Evolutionary conservation across 2,329 filamentous ascomycete species (phyloP), one percentile per base, ranked within the genome.

Genomic region (Lasiodiplodia sp.): DNA sequence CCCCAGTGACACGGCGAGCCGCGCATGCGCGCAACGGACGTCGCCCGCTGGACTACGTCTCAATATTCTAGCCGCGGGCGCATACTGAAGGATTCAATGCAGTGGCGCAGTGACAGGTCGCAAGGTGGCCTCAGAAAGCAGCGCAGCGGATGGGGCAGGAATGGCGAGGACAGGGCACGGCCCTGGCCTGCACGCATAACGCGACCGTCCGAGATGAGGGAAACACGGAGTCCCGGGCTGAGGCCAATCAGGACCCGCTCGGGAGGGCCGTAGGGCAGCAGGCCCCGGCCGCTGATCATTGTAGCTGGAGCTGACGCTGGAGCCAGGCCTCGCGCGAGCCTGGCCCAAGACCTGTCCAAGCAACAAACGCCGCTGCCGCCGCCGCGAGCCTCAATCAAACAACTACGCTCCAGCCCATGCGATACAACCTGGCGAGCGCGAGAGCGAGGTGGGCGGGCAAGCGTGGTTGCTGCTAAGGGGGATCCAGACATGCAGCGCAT

Each of bases 221-320:
- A 37, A 64, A 52, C 60, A 64, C 60, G 28, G 58, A 64, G 60
- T 28, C 56, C 60, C 52, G 47, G 60, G 60, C 60, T 49, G 58
- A 51, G 47, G 47, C 47, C 25, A 64, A 64, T 52, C 25, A 51
- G 12, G 18, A 14, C 38, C 47, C 57, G 28, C 55, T 23, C 21
- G 57, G 28, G 14, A 21, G 38, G 21, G 58, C 44, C 14, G 58
- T 31, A 51, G 44, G 58, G 40, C 58, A 51, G 44, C 44, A 28
- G 40, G 6, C 58, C 58, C 60, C 31, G 60, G 60, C 44, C 23
- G 58, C 31, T 51, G 47, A 64, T 52, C 31, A 31, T 25, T 5
- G 34, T n/a, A 37, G 58, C 58, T 40, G 58, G 40, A 49, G 58
- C 40, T 63, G 58, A 47, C 21, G 21, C 38, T 18, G 38, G 57